Percentiles rank a stretch among this genome's conserved stretches.
Conservation (phyloP, 495 filamentous ascomycete genomes). For the Entonaema liquescens region DNA sequence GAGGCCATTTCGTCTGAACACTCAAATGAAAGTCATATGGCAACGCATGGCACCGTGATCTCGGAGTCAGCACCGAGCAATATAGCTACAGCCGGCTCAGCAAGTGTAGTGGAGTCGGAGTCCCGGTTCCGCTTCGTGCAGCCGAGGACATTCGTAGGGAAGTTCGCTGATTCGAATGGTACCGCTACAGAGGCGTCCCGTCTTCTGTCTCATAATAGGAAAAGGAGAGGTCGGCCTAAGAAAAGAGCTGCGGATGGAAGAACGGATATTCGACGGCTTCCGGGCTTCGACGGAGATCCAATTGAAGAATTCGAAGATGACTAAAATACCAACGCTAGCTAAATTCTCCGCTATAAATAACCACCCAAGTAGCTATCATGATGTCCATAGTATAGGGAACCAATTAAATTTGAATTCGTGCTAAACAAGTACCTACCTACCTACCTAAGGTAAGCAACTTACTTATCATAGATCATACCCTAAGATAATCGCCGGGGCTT, state of each 20-base stretch:
- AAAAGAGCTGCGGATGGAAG: conserved; percentile 49
- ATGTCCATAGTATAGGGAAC: conserved; percentile 7
- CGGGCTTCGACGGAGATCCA: conserved; percentile 55
- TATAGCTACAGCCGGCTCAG: conserved; percentile 34
- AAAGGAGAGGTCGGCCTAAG: conserved; percentile 44
- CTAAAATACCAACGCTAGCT: conserved; percentile 8
- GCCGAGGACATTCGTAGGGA: conserved; percentile 56
- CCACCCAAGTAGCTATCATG: background rate
- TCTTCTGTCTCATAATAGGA: conserved; percentile 21
- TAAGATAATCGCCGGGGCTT: background rate
- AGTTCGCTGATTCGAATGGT: conserved; percentile 24
- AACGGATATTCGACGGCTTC: conserved; percentile 52
- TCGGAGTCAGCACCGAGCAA: conserved; percentile 43
- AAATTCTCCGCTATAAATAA: background rate
- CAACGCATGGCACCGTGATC: conserved; percentile 30
- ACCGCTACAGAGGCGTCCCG: background rate
- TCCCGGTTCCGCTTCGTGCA: conserved; percentile 48
- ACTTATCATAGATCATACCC: background rate
- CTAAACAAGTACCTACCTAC: too few relatives aligned
- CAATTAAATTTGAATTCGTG: conserved; percentile 2
- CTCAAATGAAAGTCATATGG: conserved; percentile 38
- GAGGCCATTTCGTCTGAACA: conserved; percentile 15
- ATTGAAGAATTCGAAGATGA: conserved; percentile 56
- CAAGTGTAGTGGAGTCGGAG: conserved; percentile 25
- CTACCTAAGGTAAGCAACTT: background rate